Evolutionary conservation across 2,329 filamentous ascomycete genomes (phyloP).

Genomic region (Hortaea werneckii): DNA sequence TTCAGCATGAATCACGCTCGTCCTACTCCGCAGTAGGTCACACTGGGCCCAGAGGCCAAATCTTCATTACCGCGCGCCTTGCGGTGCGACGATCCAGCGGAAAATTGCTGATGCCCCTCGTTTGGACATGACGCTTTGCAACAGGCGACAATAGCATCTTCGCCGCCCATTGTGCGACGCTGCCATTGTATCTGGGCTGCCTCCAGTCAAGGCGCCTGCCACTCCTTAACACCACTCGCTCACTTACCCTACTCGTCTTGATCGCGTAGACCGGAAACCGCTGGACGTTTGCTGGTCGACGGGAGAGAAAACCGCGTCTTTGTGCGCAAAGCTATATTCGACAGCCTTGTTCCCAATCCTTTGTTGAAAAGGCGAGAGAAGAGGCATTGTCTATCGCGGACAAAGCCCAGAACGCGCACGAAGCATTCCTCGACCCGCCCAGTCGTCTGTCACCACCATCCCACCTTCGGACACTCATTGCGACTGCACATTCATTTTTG

Average conservation of each 20-base stretch:
- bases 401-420: conserved; percentile 3
- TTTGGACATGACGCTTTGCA: no score
- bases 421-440: background rate
- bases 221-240: background rate
- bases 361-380: background rate
- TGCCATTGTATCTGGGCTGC: background rate
- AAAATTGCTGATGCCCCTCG: no score
- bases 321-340: conserved; percentile 1
- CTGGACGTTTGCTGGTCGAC: background rate
- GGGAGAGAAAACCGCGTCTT: background rate
- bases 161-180: background rate
- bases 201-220: background rate
- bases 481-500: no score
- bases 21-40: background rate
- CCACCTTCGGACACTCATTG: background rate
- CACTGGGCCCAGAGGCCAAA: no score
- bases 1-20: background rate
- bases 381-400: conserved; percentile 1
- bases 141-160: conserved; percentile 2
- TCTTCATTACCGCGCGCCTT: no score
- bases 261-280: background rate
- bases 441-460: background rate
- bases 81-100: no score
- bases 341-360: conserved; percentile 1
- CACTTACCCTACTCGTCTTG: background rate